phyloP scores from a whole-genome alignment of 805 yeast species.

The Schizosaccharomyces octosporus region DNA sequence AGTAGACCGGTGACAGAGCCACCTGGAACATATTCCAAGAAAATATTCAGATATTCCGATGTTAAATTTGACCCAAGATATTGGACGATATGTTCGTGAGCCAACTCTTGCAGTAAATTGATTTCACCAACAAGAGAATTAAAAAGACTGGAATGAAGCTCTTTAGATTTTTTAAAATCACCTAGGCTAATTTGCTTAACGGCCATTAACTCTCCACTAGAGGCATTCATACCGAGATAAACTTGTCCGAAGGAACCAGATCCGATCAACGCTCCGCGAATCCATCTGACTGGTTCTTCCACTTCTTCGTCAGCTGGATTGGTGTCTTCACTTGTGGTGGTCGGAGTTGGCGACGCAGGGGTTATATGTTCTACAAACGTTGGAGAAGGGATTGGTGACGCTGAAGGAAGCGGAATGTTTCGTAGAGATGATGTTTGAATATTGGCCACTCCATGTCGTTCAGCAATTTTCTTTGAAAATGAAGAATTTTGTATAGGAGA shows the following conservation, averaged over 20 bases:
- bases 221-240: conserved; percentile 69
- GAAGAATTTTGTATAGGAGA: no score
- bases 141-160: conserved; percentile 29
- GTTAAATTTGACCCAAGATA: conserved; percentile 74
- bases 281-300: conserved; percentile 41
- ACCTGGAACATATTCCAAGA: conserved; percentile 50
- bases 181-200: conserved; percentile 67
- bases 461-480: no score
- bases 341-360: neutral
- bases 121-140: conserved; percentile 64
- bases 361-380: neutral
- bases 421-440: no score
- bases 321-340: neutral
- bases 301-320: conserved; percentile 9
- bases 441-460: no score
- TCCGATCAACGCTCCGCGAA: conserved; percentile 79
- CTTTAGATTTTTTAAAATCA: conserved; percentile 12
- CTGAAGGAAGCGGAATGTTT: no score
- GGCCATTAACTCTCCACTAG: conserved; percentile 90
- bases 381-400: neutral
- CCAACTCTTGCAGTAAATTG: conserved; percentile 45
- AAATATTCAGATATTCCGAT: conserved; percentile 48
- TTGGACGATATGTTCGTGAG: conserved; percentile 80
- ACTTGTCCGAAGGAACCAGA: conserved; percentile 90
- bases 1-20: conserved; percentile 50